Percentiles rank a stretch among this genome's conserved stretches.
These are phyloP conservation scores for Rugosomyces carneus DNA, from an alignment of 1,284 basidiomycete genomes.

Conservation along the genomic window DNA sequence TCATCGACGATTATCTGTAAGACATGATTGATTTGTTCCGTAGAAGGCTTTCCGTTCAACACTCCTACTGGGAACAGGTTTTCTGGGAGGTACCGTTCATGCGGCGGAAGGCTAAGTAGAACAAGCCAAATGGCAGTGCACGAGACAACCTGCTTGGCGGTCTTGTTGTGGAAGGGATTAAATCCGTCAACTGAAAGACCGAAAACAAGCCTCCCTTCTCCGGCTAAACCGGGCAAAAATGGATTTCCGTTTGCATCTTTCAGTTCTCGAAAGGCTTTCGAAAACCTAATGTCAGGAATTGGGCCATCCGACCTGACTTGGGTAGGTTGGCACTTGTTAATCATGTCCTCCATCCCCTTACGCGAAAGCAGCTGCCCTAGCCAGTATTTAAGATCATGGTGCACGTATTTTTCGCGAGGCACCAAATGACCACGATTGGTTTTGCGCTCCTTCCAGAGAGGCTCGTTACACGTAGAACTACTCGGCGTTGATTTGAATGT, in stretches of 20 bases:
- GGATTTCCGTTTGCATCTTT: constrained; percentile 13
- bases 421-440: background rate
- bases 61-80: constrained; percentile 10
- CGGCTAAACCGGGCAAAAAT: constrained; percentile 11
- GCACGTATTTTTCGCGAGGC: background rate
- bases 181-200: constrained; percentile 21
- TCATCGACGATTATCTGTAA: constrained; percentile 15
- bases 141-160: constrained; percentile 14
- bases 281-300: constrained; percentile 20
- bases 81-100: constrained; percentile 17
- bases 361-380: constrained; percentile 19
- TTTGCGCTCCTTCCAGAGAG: background rate
- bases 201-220: constrained; percentile 17
- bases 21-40: constrained; percentile 15
- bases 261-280: constrained; percentile 12
- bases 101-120: constrained; percentile 20
- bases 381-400: constrained; percentile 18
- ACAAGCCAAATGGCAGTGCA: constrained; percentile 19
- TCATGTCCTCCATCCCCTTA: constrained; percentile 18
- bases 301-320: background rate
- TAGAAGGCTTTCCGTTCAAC: constrained; percentile 18
- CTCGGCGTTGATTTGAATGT: background rate
- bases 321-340: constrained; percentile 12
- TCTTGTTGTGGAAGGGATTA: constrained; percentile 22
- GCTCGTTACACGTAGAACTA: background rate